Conservation (phyloP, 2,329 filamentous ascomycete species). For the Fusarium mundagurra region DNA sequence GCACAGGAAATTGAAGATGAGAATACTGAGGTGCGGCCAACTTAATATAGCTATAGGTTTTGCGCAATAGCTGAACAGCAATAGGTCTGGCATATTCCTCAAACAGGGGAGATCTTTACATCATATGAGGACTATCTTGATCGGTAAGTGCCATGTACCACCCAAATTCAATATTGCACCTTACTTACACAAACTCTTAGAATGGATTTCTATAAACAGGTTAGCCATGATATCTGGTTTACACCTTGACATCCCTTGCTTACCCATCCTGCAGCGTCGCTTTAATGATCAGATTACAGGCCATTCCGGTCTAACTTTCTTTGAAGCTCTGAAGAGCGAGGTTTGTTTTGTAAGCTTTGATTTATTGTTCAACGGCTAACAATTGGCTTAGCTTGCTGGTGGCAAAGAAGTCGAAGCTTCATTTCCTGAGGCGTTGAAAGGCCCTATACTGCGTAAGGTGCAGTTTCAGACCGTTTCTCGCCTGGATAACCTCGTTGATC, state of each 20-base stretch:
- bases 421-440: constrained; percentile 91
- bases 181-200: constrained; percentile 55
- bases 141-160: constrained; percentile 66
- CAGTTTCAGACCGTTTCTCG: constrained; percentile 91
- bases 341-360: constrained; percentile 60
- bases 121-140: constrained; percentile 89
- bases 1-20: constrained; percentile 80
- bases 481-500: constrained; percentile 81
- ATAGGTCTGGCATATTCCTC: constrained; percentile 90
- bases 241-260: constrained; percentile 14
- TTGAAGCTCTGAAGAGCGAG: constrained; percentile 91
- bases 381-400: constrained; percentile 69
- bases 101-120: constrained; percentile 89
- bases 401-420: constrained; percentile 89
- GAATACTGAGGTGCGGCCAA: constrained; percentile 74
- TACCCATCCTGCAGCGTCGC: constrained; percentile 65
- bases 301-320: constrained; percentile 89
- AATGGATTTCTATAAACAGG: constrained; percentile 94
- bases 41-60: constrained; percentile 14
- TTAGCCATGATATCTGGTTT: constrained; percentile 51
- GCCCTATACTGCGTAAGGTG: constrained; percentile 87
- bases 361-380: constrained; percentile 16
- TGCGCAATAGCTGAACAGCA: constrained; percentile 24
- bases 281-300: constrained; percentile 98
- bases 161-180: not conserved